Percentiles rank a stretch among this genome's conserved stretches.
phyloP scores from a whole-genome alignment of 2,329 filamentous ascomycete genomes.

The Colletotrichum aenigma region DNA sequence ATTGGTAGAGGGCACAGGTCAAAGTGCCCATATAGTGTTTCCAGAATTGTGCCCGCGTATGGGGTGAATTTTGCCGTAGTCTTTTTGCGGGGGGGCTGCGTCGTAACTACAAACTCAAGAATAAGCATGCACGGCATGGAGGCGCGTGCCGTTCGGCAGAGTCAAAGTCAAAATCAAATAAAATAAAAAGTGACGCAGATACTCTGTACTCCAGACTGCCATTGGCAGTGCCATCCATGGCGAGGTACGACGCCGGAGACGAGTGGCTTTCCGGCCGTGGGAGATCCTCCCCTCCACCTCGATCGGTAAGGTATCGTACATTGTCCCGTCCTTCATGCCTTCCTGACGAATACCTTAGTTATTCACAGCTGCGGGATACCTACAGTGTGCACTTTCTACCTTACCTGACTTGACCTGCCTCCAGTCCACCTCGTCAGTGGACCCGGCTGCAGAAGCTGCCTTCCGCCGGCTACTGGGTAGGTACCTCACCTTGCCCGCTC shows the following conservation, averaged over 20 bases:
- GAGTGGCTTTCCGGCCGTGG: neutral
- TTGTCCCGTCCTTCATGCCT: neutral
- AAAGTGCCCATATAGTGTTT: no score
- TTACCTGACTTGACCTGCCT: neutral
- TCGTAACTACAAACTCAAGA: no score
- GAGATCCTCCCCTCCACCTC: neutral
- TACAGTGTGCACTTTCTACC: neutral
- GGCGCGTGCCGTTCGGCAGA: neutral
- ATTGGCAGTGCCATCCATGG: neutral
- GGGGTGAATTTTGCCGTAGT: no score
- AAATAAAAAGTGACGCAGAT: neutral
- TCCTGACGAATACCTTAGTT: neutral
- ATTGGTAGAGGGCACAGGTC: no score
- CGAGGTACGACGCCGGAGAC: neutral
- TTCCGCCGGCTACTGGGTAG: neutral
- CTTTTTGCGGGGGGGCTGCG: no score
- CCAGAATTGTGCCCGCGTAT: no score
- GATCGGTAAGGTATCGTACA: neutral
- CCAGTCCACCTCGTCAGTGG: neutral
- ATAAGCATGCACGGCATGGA: neutral
- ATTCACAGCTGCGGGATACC: neutral
- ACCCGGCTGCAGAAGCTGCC: neutral
- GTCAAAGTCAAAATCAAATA: neutral
- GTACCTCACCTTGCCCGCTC: neutral
- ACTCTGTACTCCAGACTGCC: neutral